Percentiles rank a stretch among this genome's conserved stretches.
These are phyloP conservation scores for Aspergillus nomiae DNA, from an alignment of 2,329 filamentous ascomycete species.

Conservation along the genomic window DNA sequence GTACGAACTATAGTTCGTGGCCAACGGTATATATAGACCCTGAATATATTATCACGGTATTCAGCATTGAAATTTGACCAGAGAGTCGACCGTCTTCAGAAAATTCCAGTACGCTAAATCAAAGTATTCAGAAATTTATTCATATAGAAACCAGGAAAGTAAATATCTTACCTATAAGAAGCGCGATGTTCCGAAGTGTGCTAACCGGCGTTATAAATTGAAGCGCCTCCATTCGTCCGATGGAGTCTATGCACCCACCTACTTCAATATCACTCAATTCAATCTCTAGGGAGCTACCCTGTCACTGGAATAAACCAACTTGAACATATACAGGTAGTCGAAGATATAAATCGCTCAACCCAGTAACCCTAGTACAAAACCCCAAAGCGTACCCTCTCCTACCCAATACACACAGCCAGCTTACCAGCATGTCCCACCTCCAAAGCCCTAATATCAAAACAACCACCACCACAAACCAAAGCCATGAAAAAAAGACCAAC, in stretches of 20 bases:
- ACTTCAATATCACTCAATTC: not conserved
- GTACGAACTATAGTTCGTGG: no score
- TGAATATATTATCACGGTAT: not conserved
- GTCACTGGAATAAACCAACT: not conserved
- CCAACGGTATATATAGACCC: not conserved
- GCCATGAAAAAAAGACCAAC: not conserved
- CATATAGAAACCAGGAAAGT: not conserved
- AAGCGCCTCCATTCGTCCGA: not conserved
- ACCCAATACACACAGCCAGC: not conserved
- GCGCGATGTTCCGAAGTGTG: no score
- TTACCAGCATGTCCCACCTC: not conserved
- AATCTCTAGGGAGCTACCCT: not conserved
- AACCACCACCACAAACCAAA: not conserved
- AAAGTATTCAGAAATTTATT: not conserved
- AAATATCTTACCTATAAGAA: not conserved
- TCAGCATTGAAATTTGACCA: not conserved
- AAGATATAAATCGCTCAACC: not conserved
- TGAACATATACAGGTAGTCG: not conserved
- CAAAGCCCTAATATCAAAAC: not conserved
- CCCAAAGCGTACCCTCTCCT: not conserved
- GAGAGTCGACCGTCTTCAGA: not conserved
- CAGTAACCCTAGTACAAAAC: not conserved
- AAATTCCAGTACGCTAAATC: not conserved
- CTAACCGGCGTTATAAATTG: not conserved
- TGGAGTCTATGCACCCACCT: not conserved